phyloP scores from a whole-genome alignment of 805 yeast species.

The Lachancea dasiensis region DNA sequence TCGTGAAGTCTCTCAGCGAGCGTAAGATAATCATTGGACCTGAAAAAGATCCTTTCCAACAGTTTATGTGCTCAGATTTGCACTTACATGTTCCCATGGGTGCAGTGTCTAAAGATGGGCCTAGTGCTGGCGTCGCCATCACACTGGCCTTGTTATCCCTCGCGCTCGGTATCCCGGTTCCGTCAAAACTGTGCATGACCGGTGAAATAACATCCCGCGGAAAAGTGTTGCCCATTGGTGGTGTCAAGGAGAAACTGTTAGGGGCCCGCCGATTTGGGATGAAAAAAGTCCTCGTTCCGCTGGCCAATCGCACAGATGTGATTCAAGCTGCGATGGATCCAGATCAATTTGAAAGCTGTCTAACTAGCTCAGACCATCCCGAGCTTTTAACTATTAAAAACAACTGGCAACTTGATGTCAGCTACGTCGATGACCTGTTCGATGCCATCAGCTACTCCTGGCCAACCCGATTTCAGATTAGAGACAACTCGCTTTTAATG shows the following conservation, averaged over 20 bases:
- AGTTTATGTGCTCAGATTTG: conserved; percentile 51
- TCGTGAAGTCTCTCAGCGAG: conserved; percentile 54
- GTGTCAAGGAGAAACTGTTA: conserved; percentile 66
- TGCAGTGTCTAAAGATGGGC: conserved; percentile 53
- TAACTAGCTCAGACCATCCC: neutral
- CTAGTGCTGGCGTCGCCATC: conserved; percentile 58
- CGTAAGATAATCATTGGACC: conserved; percentile 31
- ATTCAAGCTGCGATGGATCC: conserved; percentile 47
- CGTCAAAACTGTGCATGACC: conserved; percentile 64
- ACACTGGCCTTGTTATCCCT: conserved; percentile 74
- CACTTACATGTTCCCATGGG: conserved; percentile 71
- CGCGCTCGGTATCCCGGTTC: conserved; percentile 51
- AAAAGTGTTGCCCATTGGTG: conserved; percentile 75
- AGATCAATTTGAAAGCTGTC: conserved; percentile 1
- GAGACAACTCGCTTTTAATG: neutral
- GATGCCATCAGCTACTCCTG: conserved; percentile 72
- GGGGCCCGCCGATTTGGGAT: conserved; percentile 75
- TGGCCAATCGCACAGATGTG: conserved; percentile 62
- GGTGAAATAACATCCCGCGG: conserved; percentile 82
- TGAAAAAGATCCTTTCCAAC: conserved; percentile 34
- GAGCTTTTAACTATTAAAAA: conserved; percentile 31
- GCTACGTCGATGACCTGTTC: conserved; percentile 69
- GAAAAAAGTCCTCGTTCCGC: conserved; percentile 59
- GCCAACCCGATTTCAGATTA: conserved; percentile 31
- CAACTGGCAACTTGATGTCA: conserved; percentile 53